Base-by-base conservation (phyloP, 768 basidiomycete genomes). In the Infundibulicybe gibba region DNA sequence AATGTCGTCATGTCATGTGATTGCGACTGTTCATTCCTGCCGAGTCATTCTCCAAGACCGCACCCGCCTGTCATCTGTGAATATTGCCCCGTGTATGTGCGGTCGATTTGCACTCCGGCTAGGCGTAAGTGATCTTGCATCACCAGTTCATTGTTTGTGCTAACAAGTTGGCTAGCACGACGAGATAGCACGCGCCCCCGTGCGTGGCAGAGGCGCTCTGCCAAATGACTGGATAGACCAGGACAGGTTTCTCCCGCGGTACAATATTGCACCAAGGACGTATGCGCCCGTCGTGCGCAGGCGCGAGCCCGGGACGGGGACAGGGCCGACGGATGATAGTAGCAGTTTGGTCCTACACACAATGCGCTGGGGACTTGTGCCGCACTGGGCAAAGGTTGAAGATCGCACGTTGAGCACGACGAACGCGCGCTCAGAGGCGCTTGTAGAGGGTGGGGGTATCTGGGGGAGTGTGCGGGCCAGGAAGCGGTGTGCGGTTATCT, bases 361-460 rank as follows among this genome's bases (percentile, higher is more conserved):
- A 0, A 92, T 91, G 90, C 84, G 76, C 49, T 97, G 94, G 94
- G 94, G 94, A 6, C 71, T 94, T 1, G 80, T 93, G 2, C 91
- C 90, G 1, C 83, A 88, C 60, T 94, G 85, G 85, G 80, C 74
- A 59, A 90, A 90, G 59, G 64, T 69, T 33, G 89, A 94, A 52
- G 80, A 85, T 51, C 79, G 77, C 42, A 70, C 72, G 0, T 66
- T 93, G 35, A 90, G 79, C 55, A 97, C 94, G 0, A 95, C 90
- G 50, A 98, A 98, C 54, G 94, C 94, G 0, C 81, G 93, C 15
- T 74, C 83, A 2, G 95, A 98, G 65, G 86, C 83, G 44, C 71
- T 98, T 25, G 59, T 83, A 5, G 79, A 84, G 40, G 78, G 85
- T 16, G 76, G 80, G 3, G 87, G 89, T 0, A 87, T 94, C 77